Evolutionary conservation across 768 basidiomycete genomes (phyloP).

Genomic region (Suillus decipiens): DNA sequence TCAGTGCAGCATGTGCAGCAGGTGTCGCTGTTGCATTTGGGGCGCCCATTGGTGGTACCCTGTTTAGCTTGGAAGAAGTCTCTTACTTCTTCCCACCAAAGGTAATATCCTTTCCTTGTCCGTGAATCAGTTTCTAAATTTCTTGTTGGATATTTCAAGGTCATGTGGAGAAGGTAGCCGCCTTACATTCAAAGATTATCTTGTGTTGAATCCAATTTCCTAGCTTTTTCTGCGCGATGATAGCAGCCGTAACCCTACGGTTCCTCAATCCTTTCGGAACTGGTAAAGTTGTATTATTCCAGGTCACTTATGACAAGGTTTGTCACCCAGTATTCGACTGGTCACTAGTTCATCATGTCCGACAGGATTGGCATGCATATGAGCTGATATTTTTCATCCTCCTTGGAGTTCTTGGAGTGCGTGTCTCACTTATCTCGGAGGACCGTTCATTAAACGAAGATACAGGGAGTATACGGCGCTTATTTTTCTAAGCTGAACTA

Average conservation of each 20-base stretch:
- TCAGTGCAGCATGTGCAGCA: slow-evolving; percentile 95
- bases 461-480: slow-evolving; percentile 90
- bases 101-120: slow-evolving; percentile 36
- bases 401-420: slow-evolving; percentile 87
- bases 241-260: slow-evolving; percentile 91
- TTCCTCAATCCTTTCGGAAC: slow-evolving; percentile 96
- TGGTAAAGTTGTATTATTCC: slow-evolving; percentile 90
- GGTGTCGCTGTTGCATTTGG: slow-evolving; percentile 98
- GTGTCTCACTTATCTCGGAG: slow-evolving; percentile 21
- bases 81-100: slow-evolving; percentile 97
- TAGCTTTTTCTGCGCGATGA: slow-evolving; percentile 98
- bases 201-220: slow-evolving; percentile 35
- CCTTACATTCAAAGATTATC: slow-evolving; percentile 6
- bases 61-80: slow-evolving; percentile 94
- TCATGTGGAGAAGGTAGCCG: slow-evolving; percentile 89
- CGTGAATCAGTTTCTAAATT: background rate
- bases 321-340: background rate
- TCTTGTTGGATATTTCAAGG: slow-evolving; percentile 37
- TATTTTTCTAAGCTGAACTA: slow-evolving; percentile 91
- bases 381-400: slow-evolving; percentile 85
- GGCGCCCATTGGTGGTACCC: slow-evolving; percentile 90
- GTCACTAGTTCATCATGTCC: slow-evolving; percentile 3
- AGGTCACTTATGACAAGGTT: slow-evolving; percentile 87
- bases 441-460: slow-evolving; percentile 13
- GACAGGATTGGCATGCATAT: slow-evolving; percentile 88